Evolutionary conservation across 306 rosid species (phyloP).

Genomic region (Corylus heterophylla): DNA sequence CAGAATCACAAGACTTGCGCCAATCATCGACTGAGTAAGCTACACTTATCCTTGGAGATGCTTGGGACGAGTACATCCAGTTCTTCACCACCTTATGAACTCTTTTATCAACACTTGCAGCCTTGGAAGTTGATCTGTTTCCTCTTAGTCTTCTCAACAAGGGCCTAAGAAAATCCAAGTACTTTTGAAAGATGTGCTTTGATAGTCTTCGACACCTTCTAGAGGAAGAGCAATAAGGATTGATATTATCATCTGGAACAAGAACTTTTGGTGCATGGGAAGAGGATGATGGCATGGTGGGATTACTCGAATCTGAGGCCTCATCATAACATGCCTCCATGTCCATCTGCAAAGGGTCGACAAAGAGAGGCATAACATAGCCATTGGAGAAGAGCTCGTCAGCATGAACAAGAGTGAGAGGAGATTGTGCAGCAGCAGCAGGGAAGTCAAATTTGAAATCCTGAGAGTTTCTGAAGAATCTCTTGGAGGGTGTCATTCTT

Average conservation of each 20-base stretch:
- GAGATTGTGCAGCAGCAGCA: slow-evolving; percentile 57
- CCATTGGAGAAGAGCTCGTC: slow-evolving; percentile 95
- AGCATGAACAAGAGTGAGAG: slow-evolving; percentile 74
- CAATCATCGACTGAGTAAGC: slow-evolving; percentile 73
- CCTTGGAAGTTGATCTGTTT: slow-evolving; percentile 48
- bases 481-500: slow-evolving; percentile 82
- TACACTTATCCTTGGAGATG: slow-evolving; percentile 75
- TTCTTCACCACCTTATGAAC: slow-evolving; percentile 48
- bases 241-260: slow-evolving; percentile 25
- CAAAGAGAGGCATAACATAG: slow-evolving; percentile 72
- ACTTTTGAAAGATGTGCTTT: slow-evolving; percentile 64
- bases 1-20: slow-evolving; percentile 93
- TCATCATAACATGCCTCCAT: slow-evolving; percentile 36
- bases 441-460: slow-evolving; percentile 91
- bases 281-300: slow-evolving; percentile 34
- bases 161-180: slow-evolving; percentile 75
- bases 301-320: slow-evolving; percentile 25
- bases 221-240: slow-evolving; percentile 54
- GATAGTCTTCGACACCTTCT: slow-evolving; percentile 75
- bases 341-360: slow-evolving; percentile 63
- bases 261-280: slow-evolving; percentile 38
- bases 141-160: slow-evolving; percentile 65
- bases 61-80: slow-evolving; percentile 53
- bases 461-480: slow-evolving; percentile 71
- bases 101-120: slow-evolving; percentile 48